These are phyloP conservation scores for Selaginella tamariscina DNA, from an alignment of 75 land plant species.

Conservation along the genomic window DNA sequence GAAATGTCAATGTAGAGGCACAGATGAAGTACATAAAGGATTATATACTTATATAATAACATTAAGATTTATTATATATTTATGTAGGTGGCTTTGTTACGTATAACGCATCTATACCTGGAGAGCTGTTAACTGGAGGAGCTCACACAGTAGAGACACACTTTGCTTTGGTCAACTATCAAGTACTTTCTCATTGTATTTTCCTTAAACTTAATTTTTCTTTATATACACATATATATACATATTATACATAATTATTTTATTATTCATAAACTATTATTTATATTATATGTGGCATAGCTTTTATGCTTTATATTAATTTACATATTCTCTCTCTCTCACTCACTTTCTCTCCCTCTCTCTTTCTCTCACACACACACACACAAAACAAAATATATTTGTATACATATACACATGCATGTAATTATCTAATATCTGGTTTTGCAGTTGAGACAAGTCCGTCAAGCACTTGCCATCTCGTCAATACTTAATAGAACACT, in stretches of 20 bases:
- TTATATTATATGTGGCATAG: background rate
- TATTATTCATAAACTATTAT: background rate
- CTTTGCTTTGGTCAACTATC: conserved; percentile 73
- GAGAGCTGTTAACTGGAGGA: conserved; percentile 59
- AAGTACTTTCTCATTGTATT: conserved; percentile 33
- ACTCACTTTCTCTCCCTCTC: background rate
- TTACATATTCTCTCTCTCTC: background rate
- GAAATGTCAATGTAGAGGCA: no score
- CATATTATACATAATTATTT: background rate
- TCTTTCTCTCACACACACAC: no score
- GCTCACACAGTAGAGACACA: conserved; percentile 67
- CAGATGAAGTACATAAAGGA: no score
- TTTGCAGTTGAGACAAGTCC: conserved; percentile 71
- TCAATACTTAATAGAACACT: conserved; percentile 69
- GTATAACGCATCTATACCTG: conserved; percentile 67
- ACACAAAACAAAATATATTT: no score
- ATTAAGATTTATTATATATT: background rate
- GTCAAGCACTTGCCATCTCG: conserved; percentile 85
- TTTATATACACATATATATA: background rate
- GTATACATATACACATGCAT: no score
- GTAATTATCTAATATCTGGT: background rate
- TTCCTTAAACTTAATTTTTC: background rate
- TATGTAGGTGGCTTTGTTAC: conserved; percentile 68
- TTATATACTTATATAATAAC: no score
- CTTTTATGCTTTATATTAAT: no score